A percentile compares a stretch with the other conserved stretches of the same genome.
Evolutionary conservation across 2,329 filamentous ascomycete genomes (phyloP).

Genomic region (Calonectria crousiana): DNA sequence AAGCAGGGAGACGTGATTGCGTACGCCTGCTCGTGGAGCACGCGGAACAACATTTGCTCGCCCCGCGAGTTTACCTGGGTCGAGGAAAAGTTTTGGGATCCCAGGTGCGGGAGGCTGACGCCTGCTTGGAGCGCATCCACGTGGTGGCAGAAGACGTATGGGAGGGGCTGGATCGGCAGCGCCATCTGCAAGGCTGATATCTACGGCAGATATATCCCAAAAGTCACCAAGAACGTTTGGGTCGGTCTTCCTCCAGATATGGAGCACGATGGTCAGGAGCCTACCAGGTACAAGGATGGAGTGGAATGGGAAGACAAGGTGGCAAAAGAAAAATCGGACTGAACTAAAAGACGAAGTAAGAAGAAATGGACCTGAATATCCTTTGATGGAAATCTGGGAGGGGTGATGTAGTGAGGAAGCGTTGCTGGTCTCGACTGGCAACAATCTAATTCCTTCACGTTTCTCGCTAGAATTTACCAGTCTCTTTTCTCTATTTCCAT

Average conservation of each 20-base stretch:
- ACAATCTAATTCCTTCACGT: background rate
- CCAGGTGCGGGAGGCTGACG: background rate
- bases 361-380: too few species aligned
- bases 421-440: too few species aligned
- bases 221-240: background rate
- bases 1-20: conserved; percentile 11
- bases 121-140: background rate
- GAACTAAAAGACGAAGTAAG: background rate
- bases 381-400: too few species aligned
- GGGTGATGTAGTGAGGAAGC: too few species aligned
- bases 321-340: background rate
- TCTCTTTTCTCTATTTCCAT: background rate
- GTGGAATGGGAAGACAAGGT: background rate
- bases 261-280: background rate
- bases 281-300: background rate
- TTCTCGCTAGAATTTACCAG: background rate
- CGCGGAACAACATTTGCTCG: background rate
- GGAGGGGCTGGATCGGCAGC: conserved; percentile 7
- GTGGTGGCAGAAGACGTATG: background rate
- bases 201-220: background rate
- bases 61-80: background rate
- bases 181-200: conserved; percentile 4
- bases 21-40: conserved; percentile 3
- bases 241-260: background rate
- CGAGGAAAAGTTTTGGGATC: background rate